A percentile compares a stretch with the other conserved stretches of the same genome.
Conservation (phyloP, 441 rosid genomes). For the Manihot esculenta region DNA sequence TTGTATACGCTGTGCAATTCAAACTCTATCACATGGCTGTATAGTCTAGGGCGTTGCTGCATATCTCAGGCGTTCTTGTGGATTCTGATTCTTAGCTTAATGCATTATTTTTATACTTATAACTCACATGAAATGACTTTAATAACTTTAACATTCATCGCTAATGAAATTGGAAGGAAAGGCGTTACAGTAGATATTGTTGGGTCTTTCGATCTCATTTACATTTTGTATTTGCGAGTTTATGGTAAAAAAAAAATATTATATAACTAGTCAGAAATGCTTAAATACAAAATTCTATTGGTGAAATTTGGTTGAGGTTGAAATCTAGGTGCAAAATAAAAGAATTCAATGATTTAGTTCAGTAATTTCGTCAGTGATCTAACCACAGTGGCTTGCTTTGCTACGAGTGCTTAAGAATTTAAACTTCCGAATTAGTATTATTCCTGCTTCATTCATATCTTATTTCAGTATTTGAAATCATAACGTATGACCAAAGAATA, state of each 20-base stretch:
- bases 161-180: background rate
- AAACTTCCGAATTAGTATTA: too few species aligned
- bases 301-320: background rate
- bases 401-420: background rate
- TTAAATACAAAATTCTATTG: background rate
- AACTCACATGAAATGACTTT: background rate
- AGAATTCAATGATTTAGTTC: background rate
- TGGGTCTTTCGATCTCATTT: background rate
- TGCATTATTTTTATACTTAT: background rate
- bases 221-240: background rate
- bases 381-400: background rate
- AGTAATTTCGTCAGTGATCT: background rate
- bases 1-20: background rate
- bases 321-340: background rate
- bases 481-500: background rate
- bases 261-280: background rate
- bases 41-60: background rate
- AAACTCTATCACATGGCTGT: background rate
- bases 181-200: background rate
- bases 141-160: background rate
- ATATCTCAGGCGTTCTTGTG: background rate
- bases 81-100: slow-evolving; percentile 4
- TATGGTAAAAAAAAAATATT: background rate
- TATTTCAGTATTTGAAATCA: background rate
- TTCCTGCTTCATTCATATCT: slow-evolving; percentile 6